These are phyloP conservation scores for Dendrobium huoshanense DNA, from an alignment of 106 monocot genomes.

Conservation along the genomic window DNA sequence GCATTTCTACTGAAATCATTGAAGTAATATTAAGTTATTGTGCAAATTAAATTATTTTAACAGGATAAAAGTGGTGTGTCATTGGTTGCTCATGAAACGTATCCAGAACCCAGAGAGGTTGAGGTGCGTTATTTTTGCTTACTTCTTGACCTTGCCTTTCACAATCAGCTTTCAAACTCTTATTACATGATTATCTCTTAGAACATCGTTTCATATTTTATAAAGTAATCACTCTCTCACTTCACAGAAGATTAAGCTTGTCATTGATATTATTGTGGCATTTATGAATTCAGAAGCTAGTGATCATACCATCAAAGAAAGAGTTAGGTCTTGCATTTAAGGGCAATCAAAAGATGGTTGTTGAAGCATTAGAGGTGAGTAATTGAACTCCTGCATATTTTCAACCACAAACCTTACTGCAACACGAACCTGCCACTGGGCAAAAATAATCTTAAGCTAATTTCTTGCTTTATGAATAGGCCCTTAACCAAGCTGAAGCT, in stretches of 20 bases:
- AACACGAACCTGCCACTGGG: not conserved
- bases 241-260: not conserved
- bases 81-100: slow-evolving; percentile 92
- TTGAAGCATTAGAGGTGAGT: slow-evolving; percentile 80
- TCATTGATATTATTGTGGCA: not conserved
- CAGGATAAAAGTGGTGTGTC: slow-evolving; percentile 94
- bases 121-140: slow-evolving; percentile 46
- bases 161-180: not conserved
- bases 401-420: not conserved
- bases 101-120: slow-evolving; percentile 83
- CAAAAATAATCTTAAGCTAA: not conserved
- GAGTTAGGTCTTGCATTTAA: slow-evolving; percentile 95
- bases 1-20: not conserved
- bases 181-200: not conserved
- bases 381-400: not conserved
- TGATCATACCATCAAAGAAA: slow-evolving; percentile 90
- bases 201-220: not conserved
- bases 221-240: not conserved
- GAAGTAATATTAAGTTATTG: not conserved
- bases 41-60: slow-evolving; percentile 8
- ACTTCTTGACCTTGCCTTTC: not conserved
- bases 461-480: slow-evolving; percentile 23
- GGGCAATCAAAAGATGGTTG: slow-evolving; percentile 81
- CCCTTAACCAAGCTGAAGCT: slow-evolving; percentile 73
- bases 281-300: slow-evolving; percentile 55